Conservation (phyloP, 2,329 filamentous ascomycete species). For the Colletotrichum spaethianum region DNA sequence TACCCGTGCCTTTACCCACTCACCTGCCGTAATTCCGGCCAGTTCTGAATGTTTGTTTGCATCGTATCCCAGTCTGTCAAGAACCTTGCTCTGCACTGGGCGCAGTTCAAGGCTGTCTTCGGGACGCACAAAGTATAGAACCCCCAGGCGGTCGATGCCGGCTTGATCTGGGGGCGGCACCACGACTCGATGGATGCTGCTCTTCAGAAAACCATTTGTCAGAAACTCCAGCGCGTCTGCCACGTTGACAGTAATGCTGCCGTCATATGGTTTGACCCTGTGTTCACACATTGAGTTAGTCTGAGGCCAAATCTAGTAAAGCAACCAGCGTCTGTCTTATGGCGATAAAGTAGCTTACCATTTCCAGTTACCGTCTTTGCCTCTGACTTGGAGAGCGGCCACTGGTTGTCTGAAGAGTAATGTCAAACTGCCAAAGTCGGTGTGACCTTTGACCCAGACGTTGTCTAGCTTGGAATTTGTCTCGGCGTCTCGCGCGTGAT, state of each 20-base stretch:
- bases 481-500: conserved; percentile 61
- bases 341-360: conserved; percentile 47
- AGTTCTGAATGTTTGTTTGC: conserved; percentile 44
- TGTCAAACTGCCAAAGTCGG: conserved; percentile 69
- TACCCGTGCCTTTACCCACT: conserved; percentile 54
- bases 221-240: conserved; percentile 65
- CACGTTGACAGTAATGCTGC: conserved; percentile 67
- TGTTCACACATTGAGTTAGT: not conserved
- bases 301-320: no score
- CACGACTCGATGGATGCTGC: conserved; percentile 60
- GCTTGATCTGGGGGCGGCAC: conserved; percentile 60
- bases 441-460: conserved; percentile 60
- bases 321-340: not conserved
- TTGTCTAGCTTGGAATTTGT: conserved; percentile 56
- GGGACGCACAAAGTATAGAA: conserved; percentile 59
- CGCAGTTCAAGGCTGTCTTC: conserved; percentile 52
- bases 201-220: conserved; percentile 61
- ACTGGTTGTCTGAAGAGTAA: conserved; percentile 71
- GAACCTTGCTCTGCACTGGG: conserved; percentile 50
- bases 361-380: conserved; percentile 60
- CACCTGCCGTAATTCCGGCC: conserved; percentile 51
- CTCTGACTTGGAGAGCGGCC: conserved; percentile 68
- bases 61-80: conserved; percentile 50
- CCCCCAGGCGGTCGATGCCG: conserved; percentile 61
- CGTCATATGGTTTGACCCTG: conserved; percentile 59